phyloP scores from a whole-genome alignment of 306 rosid species.

The Canavalia gladiata region DNA sequence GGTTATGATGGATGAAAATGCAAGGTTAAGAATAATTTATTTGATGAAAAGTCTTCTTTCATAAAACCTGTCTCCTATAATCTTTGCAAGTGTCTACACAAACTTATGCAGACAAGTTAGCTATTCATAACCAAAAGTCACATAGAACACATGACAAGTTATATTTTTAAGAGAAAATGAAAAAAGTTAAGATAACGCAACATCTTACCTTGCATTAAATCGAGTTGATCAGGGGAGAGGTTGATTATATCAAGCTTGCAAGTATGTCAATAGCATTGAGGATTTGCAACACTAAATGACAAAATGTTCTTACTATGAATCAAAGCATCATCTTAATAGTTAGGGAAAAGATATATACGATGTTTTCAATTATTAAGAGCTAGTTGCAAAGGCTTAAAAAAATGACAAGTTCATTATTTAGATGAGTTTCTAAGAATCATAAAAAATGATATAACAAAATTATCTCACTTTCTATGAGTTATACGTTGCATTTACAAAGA shows the following conservation, averaged over 20 bases:
- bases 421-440: too few relatives aligned
- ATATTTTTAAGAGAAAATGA: neutral
- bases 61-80: conserved; percentile 90
- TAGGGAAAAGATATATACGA: conserved; percentile 19
- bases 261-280: conserved; percentile 75
- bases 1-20: conserved; percentile 92
- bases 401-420: neutral
- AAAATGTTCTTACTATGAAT: conserved; percentile 83
- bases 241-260: conserved; percentile 85
- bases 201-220: conserved; percentile 79
- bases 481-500: conserved; percentile 87
- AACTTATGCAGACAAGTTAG: neutral
- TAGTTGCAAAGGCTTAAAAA: neutral
- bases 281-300: conserved; percentile 94
- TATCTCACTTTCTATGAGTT: conserved; percentile 96
- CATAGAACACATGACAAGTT: neutral
- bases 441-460: conserved; percentile 12
- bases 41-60: conserved; percentile 64
- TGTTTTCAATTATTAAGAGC: neutral
- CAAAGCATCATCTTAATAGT: conserved; percentile 38
- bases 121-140: neutral
- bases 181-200: neutral
- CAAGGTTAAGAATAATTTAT: conserved; percentile 92
- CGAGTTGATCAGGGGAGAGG: conserved; percentile 75
- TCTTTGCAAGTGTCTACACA: conserved; percentile 80